phyloP scores from a whole-genome alignment of 2,329 filamentous ascomycete genomes.

The Fusarium paranaense region DNA sequence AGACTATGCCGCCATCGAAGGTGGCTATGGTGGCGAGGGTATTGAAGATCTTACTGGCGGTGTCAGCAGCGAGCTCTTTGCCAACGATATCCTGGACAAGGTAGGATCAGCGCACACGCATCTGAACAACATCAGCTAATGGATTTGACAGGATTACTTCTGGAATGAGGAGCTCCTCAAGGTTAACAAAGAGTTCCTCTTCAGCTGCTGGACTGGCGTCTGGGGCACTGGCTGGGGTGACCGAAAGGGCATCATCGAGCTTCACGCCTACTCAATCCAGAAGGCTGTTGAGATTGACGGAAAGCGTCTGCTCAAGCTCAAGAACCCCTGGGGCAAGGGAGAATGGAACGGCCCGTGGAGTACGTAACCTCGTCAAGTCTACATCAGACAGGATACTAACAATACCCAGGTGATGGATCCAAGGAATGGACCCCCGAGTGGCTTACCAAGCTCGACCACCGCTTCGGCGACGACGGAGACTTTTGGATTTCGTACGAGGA shows the following conservation, averaged over 20 bases:
- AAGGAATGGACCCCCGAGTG: conserved; percentile 87
- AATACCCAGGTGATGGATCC: conserved; percentile 71
- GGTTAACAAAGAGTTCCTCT: conserved; percentile 82
- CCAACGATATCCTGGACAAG: conserved; percentile 78
- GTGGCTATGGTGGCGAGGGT: conserved; percentile 73
- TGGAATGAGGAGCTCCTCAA: conserved; percentile 83
- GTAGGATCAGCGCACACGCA: conserved; percentile 55
- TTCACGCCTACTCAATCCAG: conserved; percentile 73
- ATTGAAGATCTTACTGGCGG: conserved; percentile 73
- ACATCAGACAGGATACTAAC: too few species aligned
- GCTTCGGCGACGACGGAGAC: conserved; percentile 80
- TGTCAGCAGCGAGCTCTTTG: conserved; percentile 74
- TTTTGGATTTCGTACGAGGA: conserved; percentile 72
- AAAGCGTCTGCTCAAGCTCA: conserved; percentile 72
- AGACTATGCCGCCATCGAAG: conserved; percentile 80
- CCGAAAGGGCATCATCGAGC: conserved; percentile 67
- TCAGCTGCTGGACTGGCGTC: conserved; percentile 67
- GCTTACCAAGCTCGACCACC: conserved; percentile 77
- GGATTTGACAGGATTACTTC: conserved; percentile 59
- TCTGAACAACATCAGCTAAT: not conserved
- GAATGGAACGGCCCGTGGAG: conserved; percentile 88
- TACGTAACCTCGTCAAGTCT: conserved; percentile 25
- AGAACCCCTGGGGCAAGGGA: conserved; percentile 83
- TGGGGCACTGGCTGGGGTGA: conserved; percentile 50
- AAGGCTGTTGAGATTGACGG: conserved; percentile 67